Conservation (phyloP, 1,284 basidiomycete genomes). For the Ustilago xerochloae region DNA sequence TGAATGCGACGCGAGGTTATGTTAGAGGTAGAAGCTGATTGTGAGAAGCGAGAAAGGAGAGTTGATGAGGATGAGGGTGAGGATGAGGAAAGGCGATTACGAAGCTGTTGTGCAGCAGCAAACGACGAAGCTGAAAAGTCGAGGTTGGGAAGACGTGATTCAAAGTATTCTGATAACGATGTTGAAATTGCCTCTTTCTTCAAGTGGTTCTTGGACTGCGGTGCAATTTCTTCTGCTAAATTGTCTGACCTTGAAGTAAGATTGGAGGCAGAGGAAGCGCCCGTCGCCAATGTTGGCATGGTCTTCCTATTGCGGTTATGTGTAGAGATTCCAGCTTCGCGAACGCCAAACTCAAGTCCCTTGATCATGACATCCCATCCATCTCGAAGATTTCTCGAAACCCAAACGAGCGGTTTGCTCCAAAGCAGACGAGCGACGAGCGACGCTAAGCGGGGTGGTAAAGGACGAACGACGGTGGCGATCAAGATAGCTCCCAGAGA, state of each 20-base stretch:
- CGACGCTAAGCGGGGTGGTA: slow-evolving; percentile 28
- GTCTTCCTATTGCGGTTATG: neutral
- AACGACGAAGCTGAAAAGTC: neutral
- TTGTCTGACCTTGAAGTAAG: neutral
- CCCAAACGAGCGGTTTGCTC: slow-evolving; percentile 30
- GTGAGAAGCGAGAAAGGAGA: slow-evolving; percentile 9
- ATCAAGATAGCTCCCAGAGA: slow-evolving; percentile 29
- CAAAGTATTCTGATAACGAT: slow-evolving; percentile 15
- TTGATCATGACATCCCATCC: slow-evolving; percentile 47
- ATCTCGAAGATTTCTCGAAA: slow-evolving; percentile 36
- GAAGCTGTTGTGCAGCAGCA: slow-evolving; percentile 11
- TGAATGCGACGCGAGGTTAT: neutral
- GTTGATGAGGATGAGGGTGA: slow-evolving; percentile 1
- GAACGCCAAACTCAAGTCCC: slow-evolving; percentile 37
- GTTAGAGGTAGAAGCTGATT: neutral
- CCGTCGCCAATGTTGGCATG: neutral
- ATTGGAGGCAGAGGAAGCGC: neutral
- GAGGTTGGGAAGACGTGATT: slow-evolving; percentile 8
- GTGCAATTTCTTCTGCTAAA: slow-evolving; percentile 15
- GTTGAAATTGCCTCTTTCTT: slow-evolving; percentile 22
- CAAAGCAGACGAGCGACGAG: slow-evolving; percentile 1
- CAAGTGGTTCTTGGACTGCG: slow-evolving; percentile 7
- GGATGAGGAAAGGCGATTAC: slow-evolving; percentile 4
- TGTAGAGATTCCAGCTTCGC: slow-evolving; percentile 27
- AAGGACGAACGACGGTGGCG: slow-evolving; percentile 19